Base-by-base conservation (phyloP, 371 early-diverging fungal species). In the Mucor circinelloides region DNA sequence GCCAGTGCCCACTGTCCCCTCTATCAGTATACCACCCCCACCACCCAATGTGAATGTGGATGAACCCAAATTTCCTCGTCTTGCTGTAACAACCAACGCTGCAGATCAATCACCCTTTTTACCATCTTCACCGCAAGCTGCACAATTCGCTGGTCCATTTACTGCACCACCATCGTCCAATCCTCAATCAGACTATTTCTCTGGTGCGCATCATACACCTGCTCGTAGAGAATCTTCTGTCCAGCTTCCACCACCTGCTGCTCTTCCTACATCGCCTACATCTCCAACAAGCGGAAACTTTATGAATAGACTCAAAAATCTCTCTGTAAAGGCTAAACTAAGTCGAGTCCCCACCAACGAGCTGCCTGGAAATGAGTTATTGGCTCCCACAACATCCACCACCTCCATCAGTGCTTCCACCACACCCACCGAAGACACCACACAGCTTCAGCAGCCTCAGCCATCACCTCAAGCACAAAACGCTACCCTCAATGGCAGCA, bases 261-360 rank as follows among this genome's bases (percentile, higher is more conserved):
- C 74, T 15, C 63, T 85, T 27, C 63, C 83, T 5, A 70, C 70
- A n/a, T 69, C 78, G 6, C 79, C 86, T 6, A 70, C 73, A 10
- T 78, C 82, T 31, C 67, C 61, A 1, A 65, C 77, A 76, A 63
- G 69, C 46, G 63, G 66, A 34, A 85, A 75, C 3, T 84, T 86
- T 48, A 86, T 88, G 81, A 82, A 87, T 27, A 64, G 85, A 36
- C 61, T 88, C 21, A 85, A 84, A 27, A 81, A 79, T 31, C 54
- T 78, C 10, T 86, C 85, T 34, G 84, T 83, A 0, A 88, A 86
- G 38, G 75, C 80, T 5, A 88, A 84, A 59, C 31, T 84, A 27
- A 71, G 80, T 1, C 74, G 83, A 19, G 66, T 79, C 12, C 81
- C 82, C 10, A 79, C 80, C 46, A 72, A 71, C 30, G 86, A 85